Percentiles rank a stretch among this genome's conserved stretches.
These are phyloP conservation scores for Clarireedia hainanense DNA, from an alignment of 2,329 filamentous ascomycete species.

Conservation along the genomic window DNA sequence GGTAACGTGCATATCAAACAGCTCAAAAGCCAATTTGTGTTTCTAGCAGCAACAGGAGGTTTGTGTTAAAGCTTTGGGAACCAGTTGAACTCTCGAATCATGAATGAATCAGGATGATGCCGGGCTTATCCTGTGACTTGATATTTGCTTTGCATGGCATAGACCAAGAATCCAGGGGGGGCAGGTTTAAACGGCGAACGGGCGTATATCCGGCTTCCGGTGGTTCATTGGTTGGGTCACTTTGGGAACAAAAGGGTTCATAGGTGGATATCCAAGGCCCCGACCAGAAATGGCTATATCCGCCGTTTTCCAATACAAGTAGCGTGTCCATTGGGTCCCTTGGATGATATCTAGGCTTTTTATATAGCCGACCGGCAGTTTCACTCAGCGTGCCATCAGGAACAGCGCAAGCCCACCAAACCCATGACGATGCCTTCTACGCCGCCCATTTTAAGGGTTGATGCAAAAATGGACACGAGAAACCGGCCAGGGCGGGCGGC, in stretches of 20 bases:
- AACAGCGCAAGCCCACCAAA: constrained; percentile 1
- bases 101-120: not conserved
- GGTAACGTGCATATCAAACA: too few species aligned
- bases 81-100: not conserved
- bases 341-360: not conserved
- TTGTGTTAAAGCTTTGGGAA: too few species aligned
- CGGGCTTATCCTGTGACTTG: not conserved
- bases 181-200: not conserved
- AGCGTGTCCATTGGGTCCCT: not conserved
- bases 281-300: not conserved
- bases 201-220: not conserved
- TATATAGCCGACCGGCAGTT: constrained; percentile 9
- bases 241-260: not conserved
- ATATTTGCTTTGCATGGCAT: not conserved
- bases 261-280: too few species aligned
- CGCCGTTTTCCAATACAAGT: not conserved
- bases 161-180: not conserved
- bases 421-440: not conserved
- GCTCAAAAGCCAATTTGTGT: too few species aligned
- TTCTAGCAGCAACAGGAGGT: too few species aligned
- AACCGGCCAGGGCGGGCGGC: not conserved
- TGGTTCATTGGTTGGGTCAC: not conserved
- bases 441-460: not conserved
- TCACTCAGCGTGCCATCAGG: constrained; percentile 5
- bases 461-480: constrained; percentile 21